Base-by-base conservation (phyloP, 805 yeast species). In the Nakazawaea ernobii region DNA sequence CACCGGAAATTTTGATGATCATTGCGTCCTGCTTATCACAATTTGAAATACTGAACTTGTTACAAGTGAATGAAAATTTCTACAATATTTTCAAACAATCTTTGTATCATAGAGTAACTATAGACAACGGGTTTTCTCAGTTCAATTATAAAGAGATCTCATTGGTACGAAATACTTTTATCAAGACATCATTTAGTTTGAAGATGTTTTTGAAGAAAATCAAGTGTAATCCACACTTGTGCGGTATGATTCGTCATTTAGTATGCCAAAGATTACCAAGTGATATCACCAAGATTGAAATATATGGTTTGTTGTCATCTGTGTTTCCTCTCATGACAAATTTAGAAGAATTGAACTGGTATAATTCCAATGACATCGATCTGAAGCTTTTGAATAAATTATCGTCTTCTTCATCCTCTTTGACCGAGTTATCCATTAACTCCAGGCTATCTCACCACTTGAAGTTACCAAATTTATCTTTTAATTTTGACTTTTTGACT, bases 21-120 rank as follows among this genome's bases (percentile, higher is more conserved):
- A 35, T 45, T 32, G 43, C 43, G 14, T 27, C 35, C 2, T 24
- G 8, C 4, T n/a, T 45, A 11, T 45, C 48, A n/a, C 48, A 45
- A 35, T 45, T 45, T 28, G 48, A 45, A 8, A 45, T 39, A 9
- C 17, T 32, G 8, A 33, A 9, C 35, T 15, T 45, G 28, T 9
- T 39, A 6, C 9, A n/a, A 7, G 39, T 39, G 1, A 32, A 45
- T n/a, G 15, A 13, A 11, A 5, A 28, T 6, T 39, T 45, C 9
- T 3, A 45, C 35, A 24, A 14, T 4, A 14, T 45, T 6, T 45
- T 45, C 20, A 33, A 27, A 11, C 43, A 43, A 2, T 14, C 11
- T 6, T 26, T 45, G 13, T 45, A 45, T 17, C 8, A 20, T 8
- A 4, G 9, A 8, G 28, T 45, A 13, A 35, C 35, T 11, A 39